Conservation (phyloP, 2,329 filamentous ascomycete species). For the Fusarium sp. region DNA sequence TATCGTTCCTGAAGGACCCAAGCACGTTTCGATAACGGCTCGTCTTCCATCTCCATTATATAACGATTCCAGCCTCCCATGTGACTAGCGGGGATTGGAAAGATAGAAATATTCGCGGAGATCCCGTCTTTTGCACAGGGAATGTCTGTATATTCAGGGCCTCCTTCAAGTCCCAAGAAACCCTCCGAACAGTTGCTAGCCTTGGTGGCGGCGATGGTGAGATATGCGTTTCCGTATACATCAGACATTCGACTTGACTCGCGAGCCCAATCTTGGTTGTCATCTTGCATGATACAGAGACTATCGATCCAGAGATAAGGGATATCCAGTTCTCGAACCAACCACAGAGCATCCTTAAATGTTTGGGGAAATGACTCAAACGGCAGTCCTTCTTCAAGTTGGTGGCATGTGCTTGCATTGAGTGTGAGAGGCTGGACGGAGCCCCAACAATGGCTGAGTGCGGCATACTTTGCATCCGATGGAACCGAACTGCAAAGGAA, state of each 20-base stretch:
- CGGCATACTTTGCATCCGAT: neutral
- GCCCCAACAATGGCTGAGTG: slow-evolving; percentile 1
- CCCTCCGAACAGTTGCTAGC: neutral
- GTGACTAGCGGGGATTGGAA: neutral
- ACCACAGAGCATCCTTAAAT: neutral
- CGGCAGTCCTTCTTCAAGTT: fast-evolving
- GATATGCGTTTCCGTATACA: neutral
- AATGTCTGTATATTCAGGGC: neutral
- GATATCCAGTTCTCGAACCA: fast-evolving
- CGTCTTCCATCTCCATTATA: neutral
- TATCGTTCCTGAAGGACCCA: neutral
- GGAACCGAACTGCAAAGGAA: fast-evolving
- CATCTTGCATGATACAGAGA: neutral
- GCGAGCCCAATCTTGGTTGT: neutral
- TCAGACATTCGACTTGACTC: neutral
- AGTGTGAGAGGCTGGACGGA: neutral
- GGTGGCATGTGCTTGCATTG: fast-evolving
- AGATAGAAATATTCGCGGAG: neutral
- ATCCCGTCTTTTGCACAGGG: fast-evolving
- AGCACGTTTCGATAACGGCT: neutral
- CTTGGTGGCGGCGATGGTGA: fast-evolving
- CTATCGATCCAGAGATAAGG: neutral
- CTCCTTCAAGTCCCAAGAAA: fast-evolving
- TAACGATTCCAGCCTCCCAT: fast-evolving
- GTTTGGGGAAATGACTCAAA: neutral